Conservation (phyloP, 139 green algal genomes). For the Chlorokybus atmophyticus region DNA sequence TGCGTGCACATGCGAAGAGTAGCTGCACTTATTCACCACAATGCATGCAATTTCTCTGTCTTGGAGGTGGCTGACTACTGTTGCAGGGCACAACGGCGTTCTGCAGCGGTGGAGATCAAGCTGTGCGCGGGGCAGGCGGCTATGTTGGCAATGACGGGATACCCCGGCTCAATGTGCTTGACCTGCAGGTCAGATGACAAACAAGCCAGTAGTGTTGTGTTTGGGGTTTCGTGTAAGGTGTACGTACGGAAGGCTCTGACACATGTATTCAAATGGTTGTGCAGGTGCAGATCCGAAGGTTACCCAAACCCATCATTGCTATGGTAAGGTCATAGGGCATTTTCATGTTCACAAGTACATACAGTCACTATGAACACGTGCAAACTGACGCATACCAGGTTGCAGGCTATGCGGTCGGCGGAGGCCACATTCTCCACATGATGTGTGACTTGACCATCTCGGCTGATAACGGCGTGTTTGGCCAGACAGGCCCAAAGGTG, state of each 20-base stretch:
- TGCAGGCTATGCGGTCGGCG: slow-evolving; percentile 90
- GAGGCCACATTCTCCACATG: slow-evolving; percentile 96
- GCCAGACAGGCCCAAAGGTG: slow-evolving; percentile 90
- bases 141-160: slow-evolving; percentile 70
- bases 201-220: too few species aligned
- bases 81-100: slow-evolving; percentile 63
- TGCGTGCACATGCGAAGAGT: background rate
- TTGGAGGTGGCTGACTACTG: too few species aligned
- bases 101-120: slow-evolving; percentile 92
- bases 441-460: slow-evolving; percentile 95
- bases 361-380: too few species aligned
- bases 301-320: slow-evolving; percentile 78
- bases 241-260: too few species aligned
- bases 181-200: slow-evolving; percentile 69
- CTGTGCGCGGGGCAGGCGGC: slow-evolving; percentile 69
- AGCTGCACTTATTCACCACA: too few species aligned
- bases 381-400: slow-evolving; percentile 66
- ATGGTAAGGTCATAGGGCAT: too few species aligned
- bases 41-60: too few species aligned
- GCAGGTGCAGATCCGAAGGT: slow-evolving; percentile 78
- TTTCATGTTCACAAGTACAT: too few species aligned
- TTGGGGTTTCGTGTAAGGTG: too few species aligned
- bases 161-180: slow-evolving; percentile 87
- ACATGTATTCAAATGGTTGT: too few species aligned
- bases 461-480: slow-evolving; percentile 95